Conservation (phyloP, 371 early-diverging fungal genomes). For the Saksenaea vasiformis region DNA sequence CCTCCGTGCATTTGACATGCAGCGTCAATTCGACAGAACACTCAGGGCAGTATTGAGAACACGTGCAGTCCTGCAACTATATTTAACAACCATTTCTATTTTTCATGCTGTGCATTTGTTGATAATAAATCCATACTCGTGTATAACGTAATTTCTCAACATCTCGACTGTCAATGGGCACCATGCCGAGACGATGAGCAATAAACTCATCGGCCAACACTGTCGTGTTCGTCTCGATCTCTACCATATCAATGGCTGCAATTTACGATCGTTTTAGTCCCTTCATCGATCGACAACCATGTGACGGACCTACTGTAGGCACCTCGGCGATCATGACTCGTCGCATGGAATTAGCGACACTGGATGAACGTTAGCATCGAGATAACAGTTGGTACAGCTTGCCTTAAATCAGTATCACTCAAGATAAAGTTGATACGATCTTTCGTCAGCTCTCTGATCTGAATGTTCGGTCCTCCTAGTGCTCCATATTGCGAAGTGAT, state of each 20-base stretch:
- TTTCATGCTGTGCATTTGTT: not conserved
- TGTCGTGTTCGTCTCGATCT: constrained; percentile 94
- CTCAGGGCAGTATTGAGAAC: constrained; percentile 83
- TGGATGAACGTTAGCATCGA: constrained; percentile 16
- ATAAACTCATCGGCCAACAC: constrained; percentile 98
- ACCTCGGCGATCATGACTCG: constrained; percentile 98
- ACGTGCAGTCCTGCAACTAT: constrained; percentile 80
- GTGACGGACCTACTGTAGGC: constrained; percentile 83
- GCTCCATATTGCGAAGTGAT: constrained; percentile 34
- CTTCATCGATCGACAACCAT: not conserved
- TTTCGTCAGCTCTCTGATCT: constrained; percentile 69
- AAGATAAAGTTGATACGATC: constrained; percentile 75
- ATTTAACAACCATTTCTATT: not conserved
- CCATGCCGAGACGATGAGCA: constrained; percentile 98
- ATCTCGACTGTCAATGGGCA: constrained; percentile 86
- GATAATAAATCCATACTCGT: constrained; percentile 48
- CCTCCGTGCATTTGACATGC: constrained; percentile 82
- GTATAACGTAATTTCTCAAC: constrained; percentile 85
- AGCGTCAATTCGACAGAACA: constrained; percentile 92
- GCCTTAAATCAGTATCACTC: constrained; percentile 80
- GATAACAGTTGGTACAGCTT: constrained; percentile 8
- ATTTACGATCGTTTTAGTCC: not conserved
- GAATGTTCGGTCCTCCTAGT: constrained; percentile 68
- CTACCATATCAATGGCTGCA: constrained; percentile 97
- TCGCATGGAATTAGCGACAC: constrained; percentile 96